A percentile compares a stretch with the other conserved stretches of the same genome.
Evolutionary conservation across 768 basidiomycete genomes (phyloP).

Genomic region (Leccinum imitatum): DNA sequence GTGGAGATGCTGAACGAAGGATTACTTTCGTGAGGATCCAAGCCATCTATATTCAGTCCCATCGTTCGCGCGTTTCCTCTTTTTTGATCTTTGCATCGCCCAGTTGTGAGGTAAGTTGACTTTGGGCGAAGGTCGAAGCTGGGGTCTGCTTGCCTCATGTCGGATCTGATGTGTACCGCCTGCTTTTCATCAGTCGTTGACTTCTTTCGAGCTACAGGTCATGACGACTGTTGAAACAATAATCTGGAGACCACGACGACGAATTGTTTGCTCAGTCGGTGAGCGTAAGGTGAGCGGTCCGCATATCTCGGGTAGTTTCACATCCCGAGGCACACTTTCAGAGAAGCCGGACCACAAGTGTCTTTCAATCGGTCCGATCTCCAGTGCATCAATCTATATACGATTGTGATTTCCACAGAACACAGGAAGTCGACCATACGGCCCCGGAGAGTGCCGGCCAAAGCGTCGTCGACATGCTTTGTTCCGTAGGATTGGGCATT

Average conservation of each 20-base stretch:
- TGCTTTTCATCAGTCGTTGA: not conserved
- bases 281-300: not conserved
- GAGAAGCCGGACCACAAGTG: not conserved
- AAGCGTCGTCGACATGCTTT: constrained; percentile 8
- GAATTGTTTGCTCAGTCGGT: not conserved
- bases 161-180: no score
- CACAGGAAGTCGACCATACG: not conserved
- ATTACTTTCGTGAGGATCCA: not conserved
- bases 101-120: no score
- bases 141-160: no score
- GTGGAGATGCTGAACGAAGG: not conserved
- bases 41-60: not conserved
- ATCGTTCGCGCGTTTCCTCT: not conserved
- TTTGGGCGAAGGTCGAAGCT: no score
- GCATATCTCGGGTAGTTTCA: not conserved
- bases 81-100: no score
- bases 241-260: not conserved
- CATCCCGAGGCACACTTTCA: not conserved
- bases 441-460: not conserved
- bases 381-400: not conserved
- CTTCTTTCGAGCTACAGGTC: not conserved
- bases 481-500: not conserved
- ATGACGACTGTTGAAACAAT: not conserved
- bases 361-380: no score
- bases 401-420: not conserved